Evolutionary conservation across 1,284 basidiomycete genomes (phyloP).

Genomic region (Moesziomyces antarcticus): DNA sequence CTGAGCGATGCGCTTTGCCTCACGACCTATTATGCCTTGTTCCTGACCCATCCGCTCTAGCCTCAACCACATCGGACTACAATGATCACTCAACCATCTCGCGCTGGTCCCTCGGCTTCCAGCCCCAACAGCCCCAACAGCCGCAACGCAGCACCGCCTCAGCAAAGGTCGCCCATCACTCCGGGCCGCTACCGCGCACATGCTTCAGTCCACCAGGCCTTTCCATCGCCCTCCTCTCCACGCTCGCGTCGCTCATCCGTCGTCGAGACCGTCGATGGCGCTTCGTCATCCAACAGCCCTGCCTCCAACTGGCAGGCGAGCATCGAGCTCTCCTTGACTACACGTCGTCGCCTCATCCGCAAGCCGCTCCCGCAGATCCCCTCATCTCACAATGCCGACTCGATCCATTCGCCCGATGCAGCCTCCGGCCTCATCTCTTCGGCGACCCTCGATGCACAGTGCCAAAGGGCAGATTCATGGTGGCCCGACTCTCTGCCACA

Average conservation of each 20-base stretch:
- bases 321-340: conserved; percentile 55
- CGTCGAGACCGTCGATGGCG: conserved; percentile 9
- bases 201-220: conserved; percentile 11
- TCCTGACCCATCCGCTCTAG: neutral
- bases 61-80: neutral
- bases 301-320: conserved; percentile 49
- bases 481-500: conserved; percentile 41
- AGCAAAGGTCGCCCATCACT: conserved; percentile 21
- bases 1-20: too few relatives aligned
- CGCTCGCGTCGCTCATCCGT: conserved; percentile 21
- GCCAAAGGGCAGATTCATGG: conserved; percentile 36
- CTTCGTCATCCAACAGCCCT: conserved; percentile 14
- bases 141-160: conserved; percentile 8
- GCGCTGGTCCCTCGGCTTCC: conserved; percentile 15
- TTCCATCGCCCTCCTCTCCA: conserved; percentile 16
- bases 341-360: conserved; percentile 55
- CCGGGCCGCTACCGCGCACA: conserved; percentile 25
- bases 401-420: neutral
- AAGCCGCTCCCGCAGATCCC: conserved; percentile 57
- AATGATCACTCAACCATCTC: conserved; percentile 35
- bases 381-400: conserved; percentile 2
- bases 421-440: conserved; percentile 13
- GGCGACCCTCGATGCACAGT: conserved; percentile 21
- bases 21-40: too few relatives aligned
- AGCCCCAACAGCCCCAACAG: conserved; percentile 4